phyloP scores from a whole-genome alignment of 345 rosid species.

The Jatropha curcas region DNA sequence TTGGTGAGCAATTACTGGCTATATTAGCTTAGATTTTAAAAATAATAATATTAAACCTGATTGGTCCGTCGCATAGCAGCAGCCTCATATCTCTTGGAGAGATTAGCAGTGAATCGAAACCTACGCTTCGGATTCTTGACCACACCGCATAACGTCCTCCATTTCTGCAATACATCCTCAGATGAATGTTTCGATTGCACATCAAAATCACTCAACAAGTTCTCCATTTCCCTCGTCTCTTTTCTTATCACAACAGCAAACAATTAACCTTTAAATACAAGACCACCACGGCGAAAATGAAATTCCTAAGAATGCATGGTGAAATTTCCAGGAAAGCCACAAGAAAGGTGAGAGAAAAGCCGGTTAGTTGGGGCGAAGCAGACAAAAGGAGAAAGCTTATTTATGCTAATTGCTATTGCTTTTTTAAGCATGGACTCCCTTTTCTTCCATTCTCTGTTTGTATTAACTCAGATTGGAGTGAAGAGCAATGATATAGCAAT shows the following conservation, averaged over 20 bases:
- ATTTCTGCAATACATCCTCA: slow-evolving; percentile 61
- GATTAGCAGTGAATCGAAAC: slow-evolving; percentile 85
- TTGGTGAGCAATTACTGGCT: neutral
- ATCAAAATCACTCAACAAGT: slow-evolving; percentile 60
- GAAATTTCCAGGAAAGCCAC: no score
- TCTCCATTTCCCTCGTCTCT: slow-evolving; percentile 46
- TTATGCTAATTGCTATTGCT: no score
- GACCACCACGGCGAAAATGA: no score
- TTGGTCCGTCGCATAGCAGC: slow-evolving; percentile 87
- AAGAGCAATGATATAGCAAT: neutral
- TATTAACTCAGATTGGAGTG: neutral
- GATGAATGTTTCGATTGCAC: slow-evolving; percentile 69
- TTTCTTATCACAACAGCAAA: neutral
- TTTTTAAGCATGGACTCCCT: no score
- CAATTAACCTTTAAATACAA: neutral
- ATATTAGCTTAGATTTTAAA: no score
- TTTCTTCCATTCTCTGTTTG: neutral
- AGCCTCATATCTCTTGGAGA: slow-evolving; percentile 83
- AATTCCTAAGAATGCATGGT: no score
- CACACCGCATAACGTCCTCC: slow-evolving; percentile 67
- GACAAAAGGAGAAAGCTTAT: no score
- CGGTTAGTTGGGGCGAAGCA: no score
- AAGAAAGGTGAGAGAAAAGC: no score
- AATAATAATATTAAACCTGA: slow-evolving; percentile 40
- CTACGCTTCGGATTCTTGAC: slow-evolving; percentile 90